These are phyloP conservation scores for Apiotrichum mycotoxinovorans DNA, from an alignment of 1,284 basidiomycete genomes.

Conservation along the genomic window DNA sequence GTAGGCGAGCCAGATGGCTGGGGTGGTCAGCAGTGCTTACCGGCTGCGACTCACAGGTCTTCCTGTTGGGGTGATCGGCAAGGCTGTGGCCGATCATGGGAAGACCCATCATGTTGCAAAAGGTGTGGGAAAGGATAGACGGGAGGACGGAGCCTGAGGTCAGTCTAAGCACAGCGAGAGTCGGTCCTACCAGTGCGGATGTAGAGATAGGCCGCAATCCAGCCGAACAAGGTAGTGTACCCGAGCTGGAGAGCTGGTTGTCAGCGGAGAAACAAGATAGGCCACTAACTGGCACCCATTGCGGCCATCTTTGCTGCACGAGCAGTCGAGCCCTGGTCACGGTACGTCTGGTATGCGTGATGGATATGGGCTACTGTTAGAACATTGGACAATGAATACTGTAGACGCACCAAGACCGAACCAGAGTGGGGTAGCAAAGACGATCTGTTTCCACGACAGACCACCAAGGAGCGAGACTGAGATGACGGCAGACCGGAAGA, in stretches of 20 bases:
- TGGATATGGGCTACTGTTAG: conserved; percentile 75
- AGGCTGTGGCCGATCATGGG: conserved; percentile 40
- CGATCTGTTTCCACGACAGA: conserved; percentile 58
- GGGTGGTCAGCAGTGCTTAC: background rate
- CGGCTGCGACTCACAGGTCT: conserved; percentile 22
- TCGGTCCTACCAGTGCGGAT: conserved; percentile 64
- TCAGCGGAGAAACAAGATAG: background rate
- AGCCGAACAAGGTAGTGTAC: conserved; percentile 91
- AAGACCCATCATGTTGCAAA: conserved; percentile 89
- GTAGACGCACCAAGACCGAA: conserved; percentile 73
- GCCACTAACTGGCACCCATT: conserved; percentile 32
- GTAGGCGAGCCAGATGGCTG: conserved; percentile 36
- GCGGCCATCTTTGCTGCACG: conserved; percentile 55
- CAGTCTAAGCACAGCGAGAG: background rate
- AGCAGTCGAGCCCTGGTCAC: conserved; percentile 61
- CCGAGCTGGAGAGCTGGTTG: conserved; percentile 73
- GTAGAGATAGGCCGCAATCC: conserved; percentile 80
- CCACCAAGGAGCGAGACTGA: conserved; percentile 67
- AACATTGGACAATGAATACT: background rate
- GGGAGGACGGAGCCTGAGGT: conserved; percentile 49
- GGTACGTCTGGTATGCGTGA: conserved; percentile 81
- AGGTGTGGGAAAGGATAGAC: conserved; percentile 71
- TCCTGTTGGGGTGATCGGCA: conserved; percentile 33
- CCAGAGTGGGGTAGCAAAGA: conserved; percentile 76
- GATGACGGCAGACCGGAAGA: conserved; percentile 83